A percentile compares a stretch with the other conserved stretches of the same genome.
These are phyloP conservation scores for Quercus bicolor DNA, from an alignment of 306 rosid species.

Conservation along the genomic window DNA sequence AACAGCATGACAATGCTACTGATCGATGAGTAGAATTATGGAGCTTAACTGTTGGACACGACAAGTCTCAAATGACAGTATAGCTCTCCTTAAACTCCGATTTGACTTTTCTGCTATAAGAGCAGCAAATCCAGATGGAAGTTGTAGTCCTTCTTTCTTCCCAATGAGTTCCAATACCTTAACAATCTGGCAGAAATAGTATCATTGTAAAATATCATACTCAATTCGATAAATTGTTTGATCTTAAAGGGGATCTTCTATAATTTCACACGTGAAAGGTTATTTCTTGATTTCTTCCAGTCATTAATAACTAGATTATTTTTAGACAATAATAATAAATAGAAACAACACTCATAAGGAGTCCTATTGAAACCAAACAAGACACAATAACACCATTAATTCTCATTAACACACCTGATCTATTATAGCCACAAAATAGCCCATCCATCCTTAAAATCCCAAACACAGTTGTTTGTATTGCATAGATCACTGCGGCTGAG, in stretches of 20 bases:
- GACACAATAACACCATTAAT: neutral
- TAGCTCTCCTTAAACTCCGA: constrained; percentile 79
- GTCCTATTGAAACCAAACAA: neutral
- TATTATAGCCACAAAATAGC: neutral
- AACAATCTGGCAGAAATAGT: constrained; percentile 50
- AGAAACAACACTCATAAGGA: constrained; percentile 2
- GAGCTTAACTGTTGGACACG: constrained; percentile 81
- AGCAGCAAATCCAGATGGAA: constrained; percentile 72
- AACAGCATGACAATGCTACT: neutral
- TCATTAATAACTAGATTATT: constrained; percentile 10
- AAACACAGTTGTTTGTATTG: too few species aligned
- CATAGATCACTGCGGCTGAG: too few species aligned
- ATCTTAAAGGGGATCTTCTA: constrained; percentile 1
- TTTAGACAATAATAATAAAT: neutral
- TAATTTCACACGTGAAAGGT: neutral
- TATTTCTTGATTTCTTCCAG: neutral
- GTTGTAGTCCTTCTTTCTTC: constrained; percentile 79
- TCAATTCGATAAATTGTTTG: neutral
- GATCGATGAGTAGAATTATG: constrained; percentile 8
- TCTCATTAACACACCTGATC: neutral
- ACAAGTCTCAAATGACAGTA: constrained; percentile 84
- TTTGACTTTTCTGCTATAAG: constrained; percentile 81
- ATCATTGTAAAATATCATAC: neutral
- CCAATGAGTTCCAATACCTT: constrained; percentile 70
- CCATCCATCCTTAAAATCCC: neutral